These are phyloP conservation scores for Karstenula rhodostoma DNA, from an alignment of 2,329 filamentous ascomycete genomes.

Conservation along the genomic window DNA sequence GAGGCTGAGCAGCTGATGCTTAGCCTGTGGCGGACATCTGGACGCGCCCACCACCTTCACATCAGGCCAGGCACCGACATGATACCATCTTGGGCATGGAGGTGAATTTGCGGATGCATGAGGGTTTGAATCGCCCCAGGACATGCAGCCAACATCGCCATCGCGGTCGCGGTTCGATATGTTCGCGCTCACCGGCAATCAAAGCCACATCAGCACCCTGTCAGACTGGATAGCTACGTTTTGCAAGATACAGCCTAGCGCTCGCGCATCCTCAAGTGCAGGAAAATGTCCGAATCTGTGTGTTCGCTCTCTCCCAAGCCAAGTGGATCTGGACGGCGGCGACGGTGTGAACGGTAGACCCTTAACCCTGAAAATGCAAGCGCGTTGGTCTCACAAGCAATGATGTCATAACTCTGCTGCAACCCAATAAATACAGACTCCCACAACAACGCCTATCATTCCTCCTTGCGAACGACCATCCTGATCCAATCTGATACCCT, in stretches of 20 bases:
- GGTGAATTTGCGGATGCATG: background rate
- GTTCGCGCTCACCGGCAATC: background rate
- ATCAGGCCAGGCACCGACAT: background rate
- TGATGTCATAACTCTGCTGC: background rate
- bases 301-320: background rate
- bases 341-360: background rate
- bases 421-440: constrained; percentile 2
- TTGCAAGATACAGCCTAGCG: constrained; percentile 5
- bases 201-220: background rate
- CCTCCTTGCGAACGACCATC: background rate
- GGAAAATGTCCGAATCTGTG: background rate
- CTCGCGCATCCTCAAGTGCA: background rate
- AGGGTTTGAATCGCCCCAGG: background rate
- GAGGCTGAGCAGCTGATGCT: constrained; percentile 12
- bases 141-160: background rate
- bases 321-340: background rate
- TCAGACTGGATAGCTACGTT: constrained; percentile 2
- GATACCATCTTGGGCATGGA: background rate
- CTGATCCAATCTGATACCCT: background rate
- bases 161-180: background rate
- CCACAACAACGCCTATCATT: background rate
- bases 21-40: background rate
- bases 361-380: constrained; percentile 2
- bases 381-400: background rate
- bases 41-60: background rate